phyloP scores from a whole-genome alignment of 768 basidiomycete genomes.

The Mycena latifolia region DNA sequence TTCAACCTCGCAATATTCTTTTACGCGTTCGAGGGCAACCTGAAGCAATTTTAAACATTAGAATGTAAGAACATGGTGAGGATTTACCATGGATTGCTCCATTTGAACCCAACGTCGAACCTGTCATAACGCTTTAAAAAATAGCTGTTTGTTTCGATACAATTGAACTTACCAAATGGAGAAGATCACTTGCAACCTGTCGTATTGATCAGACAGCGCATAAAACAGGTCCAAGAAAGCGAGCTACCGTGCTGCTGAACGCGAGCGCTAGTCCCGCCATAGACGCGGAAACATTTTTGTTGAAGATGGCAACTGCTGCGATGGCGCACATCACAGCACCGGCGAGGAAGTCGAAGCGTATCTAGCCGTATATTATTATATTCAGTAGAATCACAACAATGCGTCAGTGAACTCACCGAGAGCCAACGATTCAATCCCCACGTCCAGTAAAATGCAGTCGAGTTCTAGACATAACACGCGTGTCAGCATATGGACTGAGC shows the following conservation, averaged over 20 bases:
- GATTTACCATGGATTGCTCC: slow-evolving; percentile 88
- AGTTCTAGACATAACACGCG: neutral
- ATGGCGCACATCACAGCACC: slow-evolving; percentile 76
- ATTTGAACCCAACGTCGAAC: slow-evolving; percentile 86
- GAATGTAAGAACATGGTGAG: neutral
- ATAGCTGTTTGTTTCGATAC: neutral
- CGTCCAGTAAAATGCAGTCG: slow-evolving; percentile 84
- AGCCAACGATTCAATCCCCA: slow-evolving; percentile 96
- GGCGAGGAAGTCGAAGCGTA: slow-evolving; percentile 85
- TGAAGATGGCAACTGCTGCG: slow-evolving; percentile 73
- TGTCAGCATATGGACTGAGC: slow-evolving; percentile 40
- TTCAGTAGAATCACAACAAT: neutral
- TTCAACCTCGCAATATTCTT: slow-evolving; percentile 86
- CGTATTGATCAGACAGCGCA: neutral
- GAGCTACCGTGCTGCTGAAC: slow-evolving; percentile 76
- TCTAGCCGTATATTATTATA: no score
- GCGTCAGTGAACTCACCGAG: slow-evolving; percentile 64
- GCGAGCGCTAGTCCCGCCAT: slow-evolving; percentile 90
- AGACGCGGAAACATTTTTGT: slow-evolving; percentile 81
- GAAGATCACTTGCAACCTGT: slow-evolving; percentile 65
- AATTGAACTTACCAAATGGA: slow-evolving; percentile 64
- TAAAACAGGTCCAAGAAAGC: neutral
- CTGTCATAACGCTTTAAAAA: slow-evolving; percentile 40
- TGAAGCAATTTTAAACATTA: slow-evolving; percentile 41
- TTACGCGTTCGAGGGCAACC: slow-evolving; percentile 90